Evolutionary conservation across 805 yeast species (phyloP).

Genomic region (Saturnispora bothae): DNA sequence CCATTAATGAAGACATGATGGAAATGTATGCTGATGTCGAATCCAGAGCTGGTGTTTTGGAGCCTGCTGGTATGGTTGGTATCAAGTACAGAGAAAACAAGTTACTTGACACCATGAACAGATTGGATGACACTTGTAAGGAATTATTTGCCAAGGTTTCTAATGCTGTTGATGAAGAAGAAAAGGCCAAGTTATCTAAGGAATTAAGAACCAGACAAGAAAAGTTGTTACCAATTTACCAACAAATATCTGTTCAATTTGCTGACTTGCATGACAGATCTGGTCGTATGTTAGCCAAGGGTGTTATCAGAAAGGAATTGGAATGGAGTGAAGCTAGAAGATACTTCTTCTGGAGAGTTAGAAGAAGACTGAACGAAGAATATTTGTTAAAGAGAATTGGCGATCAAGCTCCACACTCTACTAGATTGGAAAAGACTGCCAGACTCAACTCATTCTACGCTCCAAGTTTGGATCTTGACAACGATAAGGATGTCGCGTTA

Average conservation of each 20-base stretch:
- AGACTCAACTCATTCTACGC: slow-evolving; percentile 86
- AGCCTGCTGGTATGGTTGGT: slow-evolving; percentile 99
- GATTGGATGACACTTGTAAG: slow-evolving; percentile 72
- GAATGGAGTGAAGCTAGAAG: slow-evolving; percentile 86
- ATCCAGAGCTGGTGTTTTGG: slow-evolving; percentile 94
- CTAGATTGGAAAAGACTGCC: slow-evolving; percentile 74
- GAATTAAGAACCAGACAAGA: slow-evolving; percentile 72
- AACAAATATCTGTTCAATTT: slow-evolving; percentile 88
- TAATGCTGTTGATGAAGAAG: slow-evolving; percentile 46
- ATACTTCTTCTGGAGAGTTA: slow-evolving; percentile 96
- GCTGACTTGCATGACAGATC: slow-evolving; percentile 98
- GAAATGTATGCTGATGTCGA: slow-evolving; percentile 98
- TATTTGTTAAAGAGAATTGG: slow-evolving; percentile 68
- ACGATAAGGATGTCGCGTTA: slow-evolving; percentile 68
- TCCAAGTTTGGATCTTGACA: slow-evolving; percentile 50
- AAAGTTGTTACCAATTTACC: slow-evolving; percentile 73
- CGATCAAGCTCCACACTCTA: slow-evolving; percentile 46
- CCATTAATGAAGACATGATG: slow-evolving; percentile 94
- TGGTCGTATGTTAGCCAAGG: slow-evolving; percentile 95
- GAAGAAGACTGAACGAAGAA: slow-evolving; percentile 92
- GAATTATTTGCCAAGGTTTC: slow-evolving; percentile 52
- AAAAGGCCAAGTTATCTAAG: slow-evolving; percentile 52
- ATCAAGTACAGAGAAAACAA: slow-evolving; percentile 94
- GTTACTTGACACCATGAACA: slow-evolving; percentile 78
- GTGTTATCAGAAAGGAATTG: slow-evolving; percentile 73